Conservation (phyloP, 129 eudicot genomes). For the Centella asiatica region DNA sequence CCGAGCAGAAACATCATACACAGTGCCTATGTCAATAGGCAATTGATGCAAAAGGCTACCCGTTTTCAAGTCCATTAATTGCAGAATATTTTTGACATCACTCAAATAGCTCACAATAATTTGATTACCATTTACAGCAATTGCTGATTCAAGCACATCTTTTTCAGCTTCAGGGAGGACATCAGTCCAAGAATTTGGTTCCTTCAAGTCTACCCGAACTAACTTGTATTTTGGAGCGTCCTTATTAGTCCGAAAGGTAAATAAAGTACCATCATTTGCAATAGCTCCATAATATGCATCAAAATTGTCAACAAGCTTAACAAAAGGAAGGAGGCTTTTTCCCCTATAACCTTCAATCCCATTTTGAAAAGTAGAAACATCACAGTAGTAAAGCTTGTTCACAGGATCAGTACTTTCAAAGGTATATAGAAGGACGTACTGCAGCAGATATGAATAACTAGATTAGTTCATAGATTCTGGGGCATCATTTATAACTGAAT, state of each 20-base stretch:
- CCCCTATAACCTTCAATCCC: conserved; percentile 54
- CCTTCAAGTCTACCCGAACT: conserved; percentile 63
- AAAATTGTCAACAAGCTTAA: conserved; percentile 63
- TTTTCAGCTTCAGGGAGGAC: conserved; percentile 50
- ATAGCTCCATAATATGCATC: conserved; percentile 53
- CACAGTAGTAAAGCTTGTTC: conserved; percentile 72
- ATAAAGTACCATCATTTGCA: conserved; percentile 62
- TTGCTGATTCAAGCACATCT: conserved; percentile 71
- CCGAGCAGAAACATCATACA: conserved; percentile 47
- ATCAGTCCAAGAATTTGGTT: conserved; percentile 62
- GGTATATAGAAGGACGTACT: conserved; percentile 65
- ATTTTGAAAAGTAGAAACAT: conserved; percentile 48
- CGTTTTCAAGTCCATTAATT: conserved; percentile 55
- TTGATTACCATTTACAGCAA: conserved; percentile 48
- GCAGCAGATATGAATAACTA: conserved; percentile 18
- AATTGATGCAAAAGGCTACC: conserved; percentile 57
- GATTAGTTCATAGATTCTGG: background rate
- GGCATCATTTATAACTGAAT: too few species aligned
- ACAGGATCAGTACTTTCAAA: conserved; percentile 44
- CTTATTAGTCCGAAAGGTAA: conserved; percentile 79
- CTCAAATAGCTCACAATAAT: conserved; percentile 69
- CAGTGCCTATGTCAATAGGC: conserved; percentile 72
- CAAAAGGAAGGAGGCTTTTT: conserved; percentile 49
- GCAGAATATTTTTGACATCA: conserved; percentile 77
- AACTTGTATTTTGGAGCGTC: conserved; percentile 77